These are phyloP conservation scores for Leccinum arenicola DNA, from an alignment of 768 basidiomycete species.

Conservation along the genomic window DNA sequence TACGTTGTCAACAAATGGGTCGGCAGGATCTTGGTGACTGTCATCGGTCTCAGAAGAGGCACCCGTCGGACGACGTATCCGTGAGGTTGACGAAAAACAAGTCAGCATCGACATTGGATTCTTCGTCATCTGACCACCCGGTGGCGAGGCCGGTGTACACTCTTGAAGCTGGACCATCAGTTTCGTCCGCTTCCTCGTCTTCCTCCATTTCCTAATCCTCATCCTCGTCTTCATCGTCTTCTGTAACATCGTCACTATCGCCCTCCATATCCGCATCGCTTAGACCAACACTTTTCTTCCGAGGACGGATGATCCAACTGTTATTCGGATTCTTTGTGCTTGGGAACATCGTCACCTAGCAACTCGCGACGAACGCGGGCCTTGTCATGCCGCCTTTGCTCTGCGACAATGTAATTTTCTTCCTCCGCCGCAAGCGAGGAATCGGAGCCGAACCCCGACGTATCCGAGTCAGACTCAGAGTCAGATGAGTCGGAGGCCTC, in stretches of 20 bases:
- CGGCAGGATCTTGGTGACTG: slow-evolving; percentile 38
- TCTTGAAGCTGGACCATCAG: slow-evolving; percentile 39
- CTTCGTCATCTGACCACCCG: slow-evolving; percentile 78
- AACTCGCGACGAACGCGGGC: slow-evolving; percentile 62
- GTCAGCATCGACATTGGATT: slow-evolving; percentile 79
- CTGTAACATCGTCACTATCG: slow-evolving; percentile 55
- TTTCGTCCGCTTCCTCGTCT: slow-evolving; percentile 45
- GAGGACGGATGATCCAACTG: slow-evolving; percentile 68
- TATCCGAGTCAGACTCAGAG: slow-evolving; percentile 34
- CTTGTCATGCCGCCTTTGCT: slow-evolving; percentile 43
- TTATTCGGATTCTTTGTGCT: slow-evolving; percentile 40
- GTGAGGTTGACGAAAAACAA: slow-evolving; percentile 80
- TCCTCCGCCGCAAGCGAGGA: slow-evolving; percentile 61
- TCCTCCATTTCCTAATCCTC: slow-evolving; percentile 35
- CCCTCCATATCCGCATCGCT: slow-evolving; percentile 66
- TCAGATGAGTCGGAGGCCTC: slow-evolving; percentile 46
- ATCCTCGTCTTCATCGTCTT: slow-evolving; percentile 55
- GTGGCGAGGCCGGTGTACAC: slow-evolving; percentile 65
- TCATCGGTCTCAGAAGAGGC: slow-evolving; percentile 42
- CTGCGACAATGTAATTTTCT: slow-evolving; percentile 53
- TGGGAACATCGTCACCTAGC: slow-evolving; percentile 50
- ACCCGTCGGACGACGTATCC: slow-evolving; percentile 44
- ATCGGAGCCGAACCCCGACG: slow-evolving; percentile 47
- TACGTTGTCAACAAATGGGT: slow-evolving; percentile 25
- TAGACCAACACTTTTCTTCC: slow-evolving; percentile 65